phyloP scores from a whole-genome alignment of 208 protist species.

The Sergeia podlipaevii region DNA sequence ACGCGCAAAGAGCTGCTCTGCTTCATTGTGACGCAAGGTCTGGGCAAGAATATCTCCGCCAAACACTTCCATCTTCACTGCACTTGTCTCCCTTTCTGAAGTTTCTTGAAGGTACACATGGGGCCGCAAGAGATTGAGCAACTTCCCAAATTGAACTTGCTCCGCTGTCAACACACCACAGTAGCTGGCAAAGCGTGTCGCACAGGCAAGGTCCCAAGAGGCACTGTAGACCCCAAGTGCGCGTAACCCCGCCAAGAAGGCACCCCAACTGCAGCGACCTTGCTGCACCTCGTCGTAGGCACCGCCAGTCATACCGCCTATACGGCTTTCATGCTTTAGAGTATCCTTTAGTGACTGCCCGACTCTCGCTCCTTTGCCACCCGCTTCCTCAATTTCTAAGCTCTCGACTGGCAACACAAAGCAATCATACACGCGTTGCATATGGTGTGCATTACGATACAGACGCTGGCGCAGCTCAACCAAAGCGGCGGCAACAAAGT shows the following conservation, averaged over 20 bases:
- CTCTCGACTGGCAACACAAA: slow-evolving; percentile 21
- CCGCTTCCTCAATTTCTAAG: slow-evolving; percentile 4
- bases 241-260: slow-evolving; percentile 43
- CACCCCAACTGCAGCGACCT: slow-evolving; percentile 36
- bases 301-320: not conserved
- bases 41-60: too few relatives aligned
- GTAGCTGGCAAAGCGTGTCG: slow-evolving; percentile 23
- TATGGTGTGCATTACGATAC: slow-evolving; percentile 16
- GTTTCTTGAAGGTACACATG: too few relatives aligned
- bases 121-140: slow-evolving; percentile 27
- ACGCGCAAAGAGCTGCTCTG: too few relatives aligned
- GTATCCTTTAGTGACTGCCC: not conserved
- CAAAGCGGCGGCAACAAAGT: slow-evolving; percentile 23
- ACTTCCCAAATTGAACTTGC: slow-evolving; percentile 28
- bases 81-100: too few relatives aligned
- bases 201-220: slow-evolving; percentile 18
- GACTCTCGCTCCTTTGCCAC: too few relatives aligned
- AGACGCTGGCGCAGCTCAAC: slow-evolving; percentile 33
- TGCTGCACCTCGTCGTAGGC: slow-evolving; percentile 8
- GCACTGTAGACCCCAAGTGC: slow-evolving; percentile 31
- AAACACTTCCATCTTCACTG: too few relatives aligned
- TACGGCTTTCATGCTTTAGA: not conserved
- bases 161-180: slow-evolving; percentile 36
- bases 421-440: slow-evolving; percentile 40
- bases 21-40: too few relatives aligned